phyloP scores from a whole-genome alignment of 2,329 filamentous ascomycete species.

The Penicillium decumbens region DNA sequence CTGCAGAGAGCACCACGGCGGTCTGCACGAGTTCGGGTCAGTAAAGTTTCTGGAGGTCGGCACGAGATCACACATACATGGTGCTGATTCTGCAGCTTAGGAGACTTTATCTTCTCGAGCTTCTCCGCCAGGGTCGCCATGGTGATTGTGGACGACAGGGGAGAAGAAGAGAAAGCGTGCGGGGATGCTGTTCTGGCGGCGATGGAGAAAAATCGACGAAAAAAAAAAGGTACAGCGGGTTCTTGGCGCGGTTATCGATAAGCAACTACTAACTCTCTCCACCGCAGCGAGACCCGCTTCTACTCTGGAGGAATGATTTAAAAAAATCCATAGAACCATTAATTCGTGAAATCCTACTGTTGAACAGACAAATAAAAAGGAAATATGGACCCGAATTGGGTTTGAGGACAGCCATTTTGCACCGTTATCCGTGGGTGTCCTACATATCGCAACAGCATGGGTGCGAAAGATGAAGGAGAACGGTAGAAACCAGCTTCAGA shows the following conservation, averaged over 20 bases:
- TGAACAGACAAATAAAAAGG: not conserved
- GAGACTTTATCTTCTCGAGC: constrained; percentile 94
- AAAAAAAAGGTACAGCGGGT: constrained; percentile 32
- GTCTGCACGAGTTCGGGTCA: constrained; percentile 18
- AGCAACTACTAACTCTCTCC: constrained; percentile 5
- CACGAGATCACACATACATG: constrained; percentile 57
- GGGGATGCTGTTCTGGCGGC: constrained; percentile 23
- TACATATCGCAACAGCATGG: not conserved
- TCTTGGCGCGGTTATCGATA: constrained; percentile 32
- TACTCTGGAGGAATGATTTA: not conserved
- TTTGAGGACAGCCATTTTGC: not conserved
- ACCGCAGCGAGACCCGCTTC: not conserved
- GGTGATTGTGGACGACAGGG: constrained; percentile 30
- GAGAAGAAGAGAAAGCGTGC: constrained; percentile 21
- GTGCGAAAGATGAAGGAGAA: not conserved
- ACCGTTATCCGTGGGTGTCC: not conserved
- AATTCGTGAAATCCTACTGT: constrained; percentile 4
- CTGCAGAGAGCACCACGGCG: constrained; percentile 78
- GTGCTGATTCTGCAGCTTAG: constrained; percentile 91
- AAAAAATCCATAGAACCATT: not conserved
- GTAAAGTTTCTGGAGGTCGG: not conserved
- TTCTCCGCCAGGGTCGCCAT: constrained; percentile 74
- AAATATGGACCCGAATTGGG: not conserved
- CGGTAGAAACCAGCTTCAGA: not conserved
- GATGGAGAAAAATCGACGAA: constrained; percentile 24